Evolutionary conservation across 352 stramenopile species (phyloP).

Genomic region (Thalassiosira hispida): DNA sequence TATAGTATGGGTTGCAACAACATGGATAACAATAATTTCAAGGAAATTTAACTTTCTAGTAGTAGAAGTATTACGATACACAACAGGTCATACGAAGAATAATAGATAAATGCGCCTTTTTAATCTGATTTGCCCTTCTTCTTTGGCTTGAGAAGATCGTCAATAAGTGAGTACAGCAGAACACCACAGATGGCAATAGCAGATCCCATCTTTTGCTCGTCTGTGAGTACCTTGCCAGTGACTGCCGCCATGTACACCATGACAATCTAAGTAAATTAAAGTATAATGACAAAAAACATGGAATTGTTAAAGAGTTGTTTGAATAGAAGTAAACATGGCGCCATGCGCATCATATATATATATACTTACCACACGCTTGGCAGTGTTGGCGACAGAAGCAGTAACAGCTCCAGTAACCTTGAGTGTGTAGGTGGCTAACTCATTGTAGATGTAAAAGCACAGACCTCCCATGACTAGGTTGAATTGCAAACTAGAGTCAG

Average conservation of each 20-base stretch:
- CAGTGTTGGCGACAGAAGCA: slow-evolving; percentile 73
- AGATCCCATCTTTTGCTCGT: slow-evolving; percentile 70
- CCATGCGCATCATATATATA: background rate
- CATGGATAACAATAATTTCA: no score
- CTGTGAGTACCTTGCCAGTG: slow-evolving; percentile 64
- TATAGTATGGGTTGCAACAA: no score
- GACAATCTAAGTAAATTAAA: slow-evolving; percentile 48
- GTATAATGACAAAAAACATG: background rate
- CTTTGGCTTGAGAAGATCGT: slow-evolving; percentile 64
- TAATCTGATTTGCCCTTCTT: slow-evolving; percentile 29
- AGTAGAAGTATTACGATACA: no score
- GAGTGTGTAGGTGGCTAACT: slow-evolving; percentile 73
- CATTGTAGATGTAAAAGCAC: slow-evolving; percentile 77
- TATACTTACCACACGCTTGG: slow-evolving; percentile 61
- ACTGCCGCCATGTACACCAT: slow-evolving; percentile 74
- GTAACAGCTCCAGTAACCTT: slow-evolving; percentile 70
- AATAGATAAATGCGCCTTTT: background rate
- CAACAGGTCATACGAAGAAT: background rate
- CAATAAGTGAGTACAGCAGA: slow-evolving; percentile 75
- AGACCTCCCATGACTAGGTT: slow-evolving; percentile 70
- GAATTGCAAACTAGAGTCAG: slow-evolving; percentile 56
- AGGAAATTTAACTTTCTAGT: no score
- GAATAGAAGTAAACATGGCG: background rate
- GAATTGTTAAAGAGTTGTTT: background rate
- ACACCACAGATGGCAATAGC: slow-evolving; percentile 74